These are phyloP conservation scores for Megacollybia marginata DNA, from an alignment of 768 basidiomycete species.

Conservation along the genomic window DNA sequence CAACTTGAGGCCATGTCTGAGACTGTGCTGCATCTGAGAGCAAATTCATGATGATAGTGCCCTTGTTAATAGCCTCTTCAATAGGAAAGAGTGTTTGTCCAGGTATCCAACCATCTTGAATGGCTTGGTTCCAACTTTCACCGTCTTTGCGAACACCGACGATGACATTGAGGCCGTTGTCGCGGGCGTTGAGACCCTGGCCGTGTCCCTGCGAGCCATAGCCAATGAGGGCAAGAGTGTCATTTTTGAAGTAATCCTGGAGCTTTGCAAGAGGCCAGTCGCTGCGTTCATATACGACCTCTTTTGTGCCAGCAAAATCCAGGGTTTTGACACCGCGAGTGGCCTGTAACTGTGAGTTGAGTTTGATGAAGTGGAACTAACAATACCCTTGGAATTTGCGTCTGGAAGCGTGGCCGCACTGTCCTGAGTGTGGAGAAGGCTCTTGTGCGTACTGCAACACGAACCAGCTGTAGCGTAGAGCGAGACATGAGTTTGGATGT, in stretches of 20 bases:
- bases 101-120: constrained; percentile 96
- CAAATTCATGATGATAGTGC: constrained; percentile 99
- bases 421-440: constrained; percentile 16
- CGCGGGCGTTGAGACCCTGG: constrained; percentile 96
- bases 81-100: constrained; percentile 98
- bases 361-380: constrained; percentile 1
- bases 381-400: constrained; percentile 25
- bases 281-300: constrained; percentile 88
- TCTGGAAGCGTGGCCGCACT: constrained; percentile 29
- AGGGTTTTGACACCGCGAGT: constrained; percentile 88
- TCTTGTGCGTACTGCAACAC: constrained; percentile 30
- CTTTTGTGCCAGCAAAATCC: constrained; percentile 91
- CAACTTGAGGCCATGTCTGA: constrained; percentile 83
- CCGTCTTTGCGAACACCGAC: constrained; percentile 97
- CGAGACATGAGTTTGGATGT: constrained; percentile 20
- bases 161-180: constrained; percentile 97
- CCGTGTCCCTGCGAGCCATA: constrained; percentile 99
- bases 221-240: constrained; percentile 97
- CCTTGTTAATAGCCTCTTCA: constrained; percentile 91
- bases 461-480: constrained; percentile 54
- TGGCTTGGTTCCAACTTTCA: constrained; percentile 93
- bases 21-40: constrained; percentile 99
- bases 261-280: constrained; percentile 99
- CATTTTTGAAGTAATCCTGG: constrained; percentile 99
- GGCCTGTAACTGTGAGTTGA: constrained; percentile 26